Base-by-base conservation (phyloP, 306 rosid genomes). In the Vicia sativa region DNA sequence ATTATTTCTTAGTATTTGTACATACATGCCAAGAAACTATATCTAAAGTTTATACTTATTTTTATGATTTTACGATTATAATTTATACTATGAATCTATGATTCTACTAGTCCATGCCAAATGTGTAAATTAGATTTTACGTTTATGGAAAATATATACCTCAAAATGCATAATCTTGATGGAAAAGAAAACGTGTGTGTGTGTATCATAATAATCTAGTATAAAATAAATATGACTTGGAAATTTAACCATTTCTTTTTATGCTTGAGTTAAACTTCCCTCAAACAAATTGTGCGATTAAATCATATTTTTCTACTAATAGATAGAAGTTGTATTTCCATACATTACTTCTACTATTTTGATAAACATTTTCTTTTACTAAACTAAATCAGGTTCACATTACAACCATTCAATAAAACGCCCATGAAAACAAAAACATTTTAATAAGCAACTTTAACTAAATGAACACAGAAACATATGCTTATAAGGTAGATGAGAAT, bases 401-500 rank as follows among this genome's bases (percentile, higher is more conserved):
- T 15, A 2, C n/a, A n/a, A n/a, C 54, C 11, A 8, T 39, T 26
- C 7, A 4, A n/a, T 14, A 29, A 37, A 13, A 55, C 31, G 9
- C 56, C 29, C 63, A 34, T 16, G 44, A 38, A 54, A 56, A 25
- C 19, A 29, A 5, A 44, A 28, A 21, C 23, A 21, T 9, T 7
- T 37, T 31, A 59, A 49, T 1, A 67, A 58, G 16, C 38, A 53
- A 67, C 31, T 52, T 10, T 7, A 18, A 55, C 23, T 38, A 14
- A 26, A 21, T 41, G 48, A 60, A 23, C n/a, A 56, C 11, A 60
- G 6, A 60, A 61, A 3, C 52, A 29, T 48, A 35, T 54, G 59
- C 74, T 46, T n/a, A 54, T 73, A 65, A 23, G 70, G 57, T 55
- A 60, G 72, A 70, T 39, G 34, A 34, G 10, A 72, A 75, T 59